Conservation (phyloP, 257 asterid species). For the Capsicum baccatum region DNA sequence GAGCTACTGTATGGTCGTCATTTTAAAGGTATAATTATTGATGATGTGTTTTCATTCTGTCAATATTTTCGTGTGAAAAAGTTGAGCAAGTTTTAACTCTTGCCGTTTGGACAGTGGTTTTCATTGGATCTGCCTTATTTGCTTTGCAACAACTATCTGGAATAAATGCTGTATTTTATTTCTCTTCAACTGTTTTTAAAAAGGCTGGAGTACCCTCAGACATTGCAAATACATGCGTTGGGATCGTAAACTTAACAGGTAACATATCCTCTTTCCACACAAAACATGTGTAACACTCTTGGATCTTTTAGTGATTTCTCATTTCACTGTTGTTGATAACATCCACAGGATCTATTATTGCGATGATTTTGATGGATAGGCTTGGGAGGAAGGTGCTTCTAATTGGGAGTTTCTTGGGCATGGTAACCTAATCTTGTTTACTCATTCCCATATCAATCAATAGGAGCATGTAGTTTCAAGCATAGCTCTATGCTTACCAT, state of each 20-base stretch:
- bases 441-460: not conserved
- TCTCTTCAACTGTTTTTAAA: conserved; percentile 90
- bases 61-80: conserved; percentile 7
- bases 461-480: not conserved
- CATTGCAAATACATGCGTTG: conserved; percentile 75
- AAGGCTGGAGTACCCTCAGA: conserved; percentile 93
- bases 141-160: conserved; percentile 95
- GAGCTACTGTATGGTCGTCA: conserved; percentile 76
- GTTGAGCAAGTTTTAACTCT: not conserved
- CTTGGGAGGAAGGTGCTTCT: conserved; percentile 91
- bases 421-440: conserved; percentile 67
- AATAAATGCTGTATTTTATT: conserved; percentile 94
- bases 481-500: not conserved
- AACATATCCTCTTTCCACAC: conserved; percentile 18
- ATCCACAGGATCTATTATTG: conserved; percentile 72
- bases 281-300: not conserved
- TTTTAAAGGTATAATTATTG: conserved; percentile 56
- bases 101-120: conserved; percentile 66
- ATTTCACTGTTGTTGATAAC: conserved; percentile 29
- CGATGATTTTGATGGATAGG: conserved; percentile 93
- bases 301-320: conserved; percentile 10
- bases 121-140: conserved; percentile 71
- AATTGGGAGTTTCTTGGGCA: conserved; percentile 90
- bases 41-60: not conserved
- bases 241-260: conserved; percentile 85